Conservation (phyloP, 2,329 filamentous ascomycete genomes). For the Diaporthe sp. region DNA sequence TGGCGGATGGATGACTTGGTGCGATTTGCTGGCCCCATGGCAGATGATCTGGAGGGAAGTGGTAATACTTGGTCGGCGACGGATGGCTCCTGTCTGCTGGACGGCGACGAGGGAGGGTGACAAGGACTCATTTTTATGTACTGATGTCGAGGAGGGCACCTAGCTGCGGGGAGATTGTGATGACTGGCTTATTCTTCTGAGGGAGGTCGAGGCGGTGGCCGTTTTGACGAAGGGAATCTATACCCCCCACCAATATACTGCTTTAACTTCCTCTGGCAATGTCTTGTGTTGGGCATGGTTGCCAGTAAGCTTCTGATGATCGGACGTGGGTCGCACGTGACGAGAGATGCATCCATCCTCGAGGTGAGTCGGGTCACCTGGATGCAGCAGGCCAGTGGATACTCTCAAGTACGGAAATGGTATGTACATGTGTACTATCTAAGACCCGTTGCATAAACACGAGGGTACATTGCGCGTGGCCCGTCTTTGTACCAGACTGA, state of each 20-base stretch:
- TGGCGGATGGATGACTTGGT: background rate
- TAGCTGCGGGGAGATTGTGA: conserved; percentile 29
- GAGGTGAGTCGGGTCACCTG: background rate
- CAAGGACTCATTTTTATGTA: background rate
- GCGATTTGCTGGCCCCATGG: background rate
- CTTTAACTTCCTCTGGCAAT: conserved; percentile 2
- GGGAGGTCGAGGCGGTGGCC: conserved; percentile 32
- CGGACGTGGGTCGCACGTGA: conserved; percentile 3
- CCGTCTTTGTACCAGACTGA: background rate
- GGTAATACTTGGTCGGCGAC: background rate
- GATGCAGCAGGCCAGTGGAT: background rate
- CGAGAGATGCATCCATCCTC: background rate
- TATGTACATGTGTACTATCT: background rate
- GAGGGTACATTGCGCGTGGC: background rate
- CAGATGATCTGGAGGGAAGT: background rate
- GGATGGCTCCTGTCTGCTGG: background rate
- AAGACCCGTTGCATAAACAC: no score
- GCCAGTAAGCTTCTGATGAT: background rate
- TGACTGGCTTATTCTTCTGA: conserved; percentile 38
- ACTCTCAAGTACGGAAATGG: background rate
- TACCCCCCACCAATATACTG: conserved; percentile 42
- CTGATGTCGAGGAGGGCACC: background rate
- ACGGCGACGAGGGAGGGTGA: background rate
- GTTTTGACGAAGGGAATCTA: conserved; percentile 43
- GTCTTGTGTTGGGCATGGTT: background rate